These are phyloP conservation scores for Phialemoniopsis sp. DNA, from an alignment of 2,329 filamentous ascomycete genomes.

Conservation along the genomic window DNA sequence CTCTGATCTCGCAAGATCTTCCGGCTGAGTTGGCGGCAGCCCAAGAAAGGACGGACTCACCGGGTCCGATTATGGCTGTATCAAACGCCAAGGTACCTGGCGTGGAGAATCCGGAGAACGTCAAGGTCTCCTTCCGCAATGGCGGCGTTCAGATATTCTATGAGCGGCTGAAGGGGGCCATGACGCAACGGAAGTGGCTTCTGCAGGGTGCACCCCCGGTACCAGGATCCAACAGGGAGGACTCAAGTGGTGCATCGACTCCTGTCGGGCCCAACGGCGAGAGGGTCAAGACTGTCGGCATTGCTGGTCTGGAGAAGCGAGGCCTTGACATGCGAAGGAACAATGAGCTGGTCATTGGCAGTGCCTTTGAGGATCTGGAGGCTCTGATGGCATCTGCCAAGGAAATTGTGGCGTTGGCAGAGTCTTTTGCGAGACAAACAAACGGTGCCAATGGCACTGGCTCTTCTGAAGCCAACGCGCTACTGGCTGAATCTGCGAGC, in stretches of 20 bases:
- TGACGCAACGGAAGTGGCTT: conserved; percentile 94
- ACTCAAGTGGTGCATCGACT: conserved; percentile 28
- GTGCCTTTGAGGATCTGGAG: conserved; percentile 92
- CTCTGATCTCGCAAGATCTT: conserved; percentile 55
- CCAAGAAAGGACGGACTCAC: conserved; percentile 63
- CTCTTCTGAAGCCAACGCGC: conserved; percentile 65
- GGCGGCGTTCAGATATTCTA: conserved; percentile 89
- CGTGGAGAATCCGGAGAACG: conserved; percentile 62
- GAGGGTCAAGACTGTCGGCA: conserved; percentile 68
- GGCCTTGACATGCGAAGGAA: conserved; percentile 83
- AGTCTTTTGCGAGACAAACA: conserved; percentile 72
- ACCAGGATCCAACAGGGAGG: conserved; percentile 53
- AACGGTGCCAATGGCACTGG: conserved; percentile 35
- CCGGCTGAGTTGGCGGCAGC: conserved; percentile 33
- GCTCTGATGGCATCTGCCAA: conserved; percentile 97
- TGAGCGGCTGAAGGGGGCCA: conserved; percentile 80
- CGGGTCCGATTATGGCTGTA: conserved; percentile 62
- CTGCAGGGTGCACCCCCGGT: conserved; percentile 85
- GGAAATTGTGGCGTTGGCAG: conserved; percentile 89
- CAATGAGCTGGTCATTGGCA: conserved; percentile 89
- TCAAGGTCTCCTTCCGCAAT: conserved; percentile 88
- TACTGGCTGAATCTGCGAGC: conserved; percentile 77
- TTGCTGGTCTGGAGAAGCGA: conserved; percentile 85
- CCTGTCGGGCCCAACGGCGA: conserved; percentile 10
- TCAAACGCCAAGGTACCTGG: conserved; percentile 21